Conservation (phyloP, 306 rosid genomes). For the Herpetospermum pedunculosum region DNA sequence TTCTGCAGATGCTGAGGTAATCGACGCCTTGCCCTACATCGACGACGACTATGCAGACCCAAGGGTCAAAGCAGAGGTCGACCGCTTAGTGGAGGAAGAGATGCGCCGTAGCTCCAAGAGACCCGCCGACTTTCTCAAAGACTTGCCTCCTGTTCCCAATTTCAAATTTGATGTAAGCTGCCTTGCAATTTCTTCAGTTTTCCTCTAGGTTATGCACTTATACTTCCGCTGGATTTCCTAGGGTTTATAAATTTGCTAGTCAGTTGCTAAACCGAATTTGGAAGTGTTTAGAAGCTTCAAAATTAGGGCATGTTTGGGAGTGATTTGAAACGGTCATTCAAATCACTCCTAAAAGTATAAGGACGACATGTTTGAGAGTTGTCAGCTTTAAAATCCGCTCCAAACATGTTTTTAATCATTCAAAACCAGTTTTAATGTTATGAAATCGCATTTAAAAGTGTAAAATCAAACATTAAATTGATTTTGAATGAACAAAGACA, state of each 20-base stretch:
- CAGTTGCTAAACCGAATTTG: not conserved
- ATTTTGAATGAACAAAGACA: too few species aligned
- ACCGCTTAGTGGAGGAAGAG: constrained; percentile 80
- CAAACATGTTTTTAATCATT: too few species aligned
- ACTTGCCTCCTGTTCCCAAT: constrained; percentile 70
- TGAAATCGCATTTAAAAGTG: too few species aligned
- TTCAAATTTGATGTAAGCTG: constrained; percentile 44
- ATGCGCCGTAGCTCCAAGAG: constrained; percentile 79
- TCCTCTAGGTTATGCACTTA: not conserved
- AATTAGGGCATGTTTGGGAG: too few species aligned
- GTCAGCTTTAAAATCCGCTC: too few species aligned
- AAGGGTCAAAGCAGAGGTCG: constrained; percentile 68
- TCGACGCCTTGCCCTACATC: constrained; percentile 89
- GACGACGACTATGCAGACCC: constrained; percentile 76
- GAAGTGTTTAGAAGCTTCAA: not conserved
- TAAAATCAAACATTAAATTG: too few species aligned
- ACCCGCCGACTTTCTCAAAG: constrained; percentile 87
- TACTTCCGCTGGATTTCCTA: not conserved
- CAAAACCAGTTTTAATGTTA: too few species aligned
- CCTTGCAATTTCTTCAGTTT: not conserved
- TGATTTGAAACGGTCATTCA: too few species aligned
- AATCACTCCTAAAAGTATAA: too few species aligned
- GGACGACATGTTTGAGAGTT: too few species aligned
- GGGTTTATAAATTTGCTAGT: not conserved
- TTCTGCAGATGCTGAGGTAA: constrained; percentile 43